Evolutionary conservation across 345 rosid species (phyloP), one percentile per base, ranked within the genome.

Genomic region (Camelina laxa): DNA sequence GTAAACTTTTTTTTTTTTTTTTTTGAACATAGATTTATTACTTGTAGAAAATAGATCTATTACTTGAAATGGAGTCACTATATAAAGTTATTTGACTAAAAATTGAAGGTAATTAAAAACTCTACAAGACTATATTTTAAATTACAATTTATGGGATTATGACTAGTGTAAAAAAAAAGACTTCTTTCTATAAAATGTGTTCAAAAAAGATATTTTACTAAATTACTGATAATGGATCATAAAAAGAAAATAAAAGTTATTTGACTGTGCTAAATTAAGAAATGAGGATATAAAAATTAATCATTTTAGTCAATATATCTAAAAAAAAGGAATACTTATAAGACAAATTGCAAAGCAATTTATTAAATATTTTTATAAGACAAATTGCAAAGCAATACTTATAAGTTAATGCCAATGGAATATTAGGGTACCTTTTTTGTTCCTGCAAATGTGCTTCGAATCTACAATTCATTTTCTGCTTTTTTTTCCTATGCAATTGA

Each of bases 21-120:
- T n/a, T n/a, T n/a, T n/a, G n/a, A n/a, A 22, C 24, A 22, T 3
- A 22, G 24, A 3, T 22, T 22, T 22, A 17, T 41, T 42, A 17
- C 41, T 54, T 55, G 54, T 39, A 35, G 11, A 30, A 3, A 2
- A 38, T 6, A 3, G 17, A 39, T 9, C 1, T 47, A 9, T 15
- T 16, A 13, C 48, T 54, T 53, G 5, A 12, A 53, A 27, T 63
- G 64, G 30, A 27, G 30, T 4, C 30, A 27, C 30, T 27, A 27
- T 27, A 24, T 24, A 47, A 44, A 55, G 4, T 21, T 27, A 53
- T 39, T 72, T 51, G 22, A 27, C 53, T 62, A 63, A 5, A 53
- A 5, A 11, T 13, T 9, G 17, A 60, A 41, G 30, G 60, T 61
- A 41, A 31, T 39, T 38, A 10, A 38, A 27, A 31, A 4, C 31